Evolutionary conservation across 441 rosid genomes (phyloP).

Genomic region (Erodium texanum): DNA sequence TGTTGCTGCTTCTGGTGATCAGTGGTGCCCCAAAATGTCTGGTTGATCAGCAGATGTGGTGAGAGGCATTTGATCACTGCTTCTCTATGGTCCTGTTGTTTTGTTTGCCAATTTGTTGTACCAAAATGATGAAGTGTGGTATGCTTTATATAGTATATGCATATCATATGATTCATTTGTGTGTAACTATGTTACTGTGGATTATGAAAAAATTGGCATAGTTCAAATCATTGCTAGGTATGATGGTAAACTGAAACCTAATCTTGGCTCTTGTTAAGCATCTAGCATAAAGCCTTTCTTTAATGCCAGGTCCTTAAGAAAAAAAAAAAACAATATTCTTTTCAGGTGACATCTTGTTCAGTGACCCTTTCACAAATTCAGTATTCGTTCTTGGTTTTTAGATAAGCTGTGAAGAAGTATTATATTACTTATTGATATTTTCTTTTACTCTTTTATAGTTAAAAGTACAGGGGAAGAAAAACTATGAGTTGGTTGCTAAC

Average conservation of each 20-base stretch:
- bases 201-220: not conserved
- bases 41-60: conserved; percentile 34
- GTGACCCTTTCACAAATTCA: not conserved
- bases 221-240: not conserved
- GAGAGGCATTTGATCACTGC: conserved; percentile 35
- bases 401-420: too few relatives aligned
- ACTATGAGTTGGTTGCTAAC: too few relatives aligned
- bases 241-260: not conserved
- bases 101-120: not conserved
- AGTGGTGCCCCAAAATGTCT: conserved; percentile 29
- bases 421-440: too few relatives aligned
- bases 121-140: not conserved
- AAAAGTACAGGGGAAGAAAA: not conserved
- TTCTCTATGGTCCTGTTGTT: not conserved
- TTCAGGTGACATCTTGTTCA: not conserved
- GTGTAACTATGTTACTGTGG: not conserved
- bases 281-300: not conserved
- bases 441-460: not conserved
- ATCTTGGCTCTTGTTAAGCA: not conserved
- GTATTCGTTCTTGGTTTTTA: not conserved
- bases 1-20: conserved; percentile 33
- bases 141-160: not conserved
- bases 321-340: too few relatives aligned
- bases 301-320: not conserved
- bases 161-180: not conserved